These are phyloP conservation scores for Globisporangium irregulare DNA, from an alignment of 352 stramenopile genomes.

Conservation along the genomic window DNA sequence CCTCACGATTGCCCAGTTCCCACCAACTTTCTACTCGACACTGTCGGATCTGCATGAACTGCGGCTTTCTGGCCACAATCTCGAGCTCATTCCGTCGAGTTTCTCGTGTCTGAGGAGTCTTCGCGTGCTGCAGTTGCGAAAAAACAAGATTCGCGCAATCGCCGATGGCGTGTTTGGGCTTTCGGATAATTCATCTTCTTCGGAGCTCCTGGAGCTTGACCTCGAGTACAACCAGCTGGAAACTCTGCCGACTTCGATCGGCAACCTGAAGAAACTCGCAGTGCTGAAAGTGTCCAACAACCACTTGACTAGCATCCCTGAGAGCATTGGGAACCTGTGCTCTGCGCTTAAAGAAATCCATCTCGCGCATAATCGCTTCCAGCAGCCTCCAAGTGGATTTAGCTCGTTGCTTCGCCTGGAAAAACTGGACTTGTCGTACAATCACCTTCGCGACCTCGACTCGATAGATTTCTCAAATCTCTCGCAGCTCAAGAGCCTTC, in stretches of 20 bases:
- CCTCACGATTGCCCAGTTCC: slow-evolving; percentile 41
- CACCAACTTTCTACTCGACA: slow-evolving; percentile 43
- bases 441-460: slow-evolving; percentile 46
- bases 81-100: slow-evolving; percentile 33
- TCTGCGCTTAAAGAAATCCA: slow-evolving; percentile 33
- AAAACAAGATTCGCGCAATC: slow-evolving; percentile 54
- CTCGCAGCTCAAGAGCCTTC: slow-evolving; percentile 32
- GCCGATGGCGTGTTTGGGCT: slow-evolving; percentile 38
- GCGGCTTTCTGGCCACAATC: slow-evolving; percentile 53
- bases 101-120: slow-evolving; percentile 41
- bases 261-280: slow-evolving; percentile 34
- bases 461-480: slow-evolving; percentile 42
- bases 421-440: slow-evolving; percentile 66
- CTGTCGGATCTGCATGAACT: slow-evolving; percentile 44
- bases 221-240: slow-evolving; percentile 64
- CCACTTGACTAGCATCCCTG: slow-evolving; percentile 30
- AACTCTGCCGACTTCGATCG: slow-evolving; percentile 38
- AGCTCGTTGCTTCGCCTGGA: slow-evolving; percentile 29
- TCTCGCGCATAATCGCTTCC: slow-evolving; percentile 57
- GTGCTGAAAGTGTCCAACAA: slow-evolving; percentile 54
- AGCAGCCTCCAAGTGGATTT: slow-evolving; percentile 25
- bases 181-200: slow-evolving; percentile 1
- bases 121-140: slow-evolving; percentile 55
- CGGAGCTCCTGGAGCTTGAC: slow-evolving; percentile 51
- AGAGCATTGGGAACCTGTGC: slow-evolving; percentile 31